Percentiles rank a stretch among this genome's conserved stretches.
These are phyloP conservation scores for Agaricus bisporus DNA, from an alignment of 768 basidiomycete species.

Conservation along the genomic window DNA sequence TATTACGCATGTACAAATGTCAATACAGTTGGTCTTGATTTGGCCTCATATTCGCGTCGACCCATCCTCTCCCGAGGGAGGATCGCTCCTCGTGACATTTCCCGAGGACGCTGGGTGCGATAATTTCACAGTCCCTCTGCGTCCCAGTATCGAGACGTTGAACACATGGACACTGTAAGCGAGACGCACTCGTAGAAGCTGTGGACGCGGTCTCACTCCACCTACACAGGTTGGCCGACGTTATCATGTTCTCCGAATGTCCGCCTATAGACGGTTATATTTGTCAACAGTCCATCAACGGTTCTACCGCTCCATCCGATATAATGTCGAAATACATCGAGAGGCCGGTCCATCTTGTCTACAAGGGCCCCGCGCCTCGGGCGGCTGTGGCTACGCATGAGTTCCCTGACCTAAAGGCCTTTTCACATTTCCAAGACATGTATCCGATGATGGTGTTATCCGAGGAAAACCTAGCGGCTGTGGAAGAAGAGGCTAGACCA, in stretches of 20 bases:
- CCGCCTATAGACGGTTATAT: constrained; percentile 58
- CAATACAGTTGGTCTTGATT: constrained; percentile 59
- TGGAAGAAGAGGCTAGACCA: constrained; percentile 41
- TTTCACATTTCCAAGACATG: constrained; percentile 60
- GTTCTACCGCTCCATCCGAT: constrained; percentile 39
- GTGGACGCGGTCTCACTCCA: not conserved
- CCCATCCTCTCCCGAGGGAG: constrained; percentile 36
- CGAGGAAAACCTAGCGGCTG: constrained; percentile 52
- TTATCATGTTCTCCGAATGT: constrained; percentile 42
- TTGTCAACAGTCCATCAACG: constrained; percentile 34
- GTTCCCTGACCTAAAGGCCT: constrained; percentile 55
- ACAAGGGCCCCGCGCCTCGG: constrained; percentile 59
- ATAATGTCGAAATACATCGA: constrained; percentile 59
- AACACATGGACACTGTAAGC: constrained; percentile 53
- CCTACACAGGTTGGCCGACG: constrained; percentile 42
- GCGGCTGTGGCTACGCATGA: constrained; percentile 40
- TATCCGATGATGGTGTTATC: constrained; percentile 66
- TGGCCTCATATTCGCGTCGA: constrained; percentile 48
- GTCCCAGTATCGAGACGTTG: constrained; percentile 43
- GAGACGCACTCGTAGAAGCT: not conserved
- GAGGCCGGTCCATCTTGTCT: constrained; percentile 53
- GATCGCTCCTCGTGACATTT: constrained; percentile 49
- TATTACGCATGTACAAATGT: not conserved
- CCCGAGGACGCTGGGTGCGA: constrained; percentile 53
- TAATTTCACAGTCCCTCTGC: constrained; percentile 53